Conservation (phyloP, 1,139 yeast species). For the Debaryomyces subglobosus region DNA sequence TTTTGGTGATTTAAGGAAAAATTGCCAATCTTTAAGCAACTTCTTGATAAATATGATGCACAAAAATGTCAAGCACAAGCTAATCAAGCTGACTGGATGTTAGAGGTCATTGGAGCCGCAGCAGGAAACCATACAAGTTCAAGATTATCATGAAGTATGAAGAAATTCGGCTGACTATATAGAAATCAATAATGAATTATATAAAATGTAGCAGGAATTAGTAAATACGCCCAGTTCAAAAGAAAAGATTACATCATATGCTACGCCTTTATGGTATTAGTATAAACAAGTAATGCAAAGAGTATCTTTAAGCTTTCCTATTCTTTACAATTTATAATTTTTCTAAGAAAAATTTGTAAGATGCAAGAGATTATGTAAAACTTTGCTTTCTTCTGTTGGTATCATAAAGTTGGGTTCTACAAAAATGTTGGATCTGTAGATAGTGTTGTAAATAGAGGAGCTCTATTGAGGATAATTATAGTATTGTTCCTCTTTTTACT, state of each 20-base stretch:
- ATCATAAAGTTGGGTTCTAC: conserved; percentile 78
- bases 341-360: conserved; percentile 38
- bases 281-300: conserved; percentile 25
- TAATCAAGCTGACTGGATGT: background rate
- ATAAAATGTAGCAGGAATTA: conserved; percentile 31
- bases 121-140: background rate
- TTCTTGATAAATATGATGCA: conserved; percentile 43
- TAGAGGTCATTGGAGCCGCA: background rate
- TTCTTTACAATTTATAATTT: too few relatives aligned
- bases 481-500: conserved; percentile 37
- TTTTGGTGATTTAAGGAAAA: background rate
- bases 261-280: conserved; percentile 32
- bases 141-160: conserved; percentile 40
- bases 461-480: conserved; percentile 47
- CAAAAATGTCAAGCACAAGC: conserved; percentile 41
- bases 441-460: conserved; percentile 38
- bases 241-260: conserved; percentile 27
- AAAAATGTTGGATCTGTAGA: conserved; percentile 48
- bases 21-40: background rate
- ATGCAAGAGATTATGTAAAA: conserved; percentile 56
- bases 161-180: conserved; percentile 30
- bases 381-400: conserved; percentile 75
- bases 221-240: conserved; percentile 27
- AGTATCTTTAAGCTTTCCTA: too few relatives aligned
- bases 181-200: conserved; percentile 27